A percentile compares a stretch with the other conserved stretches of the same genome.
Conservation (phyloP, 768 basidiomycete species). For the Pisolithus microcarpus region DNA sequence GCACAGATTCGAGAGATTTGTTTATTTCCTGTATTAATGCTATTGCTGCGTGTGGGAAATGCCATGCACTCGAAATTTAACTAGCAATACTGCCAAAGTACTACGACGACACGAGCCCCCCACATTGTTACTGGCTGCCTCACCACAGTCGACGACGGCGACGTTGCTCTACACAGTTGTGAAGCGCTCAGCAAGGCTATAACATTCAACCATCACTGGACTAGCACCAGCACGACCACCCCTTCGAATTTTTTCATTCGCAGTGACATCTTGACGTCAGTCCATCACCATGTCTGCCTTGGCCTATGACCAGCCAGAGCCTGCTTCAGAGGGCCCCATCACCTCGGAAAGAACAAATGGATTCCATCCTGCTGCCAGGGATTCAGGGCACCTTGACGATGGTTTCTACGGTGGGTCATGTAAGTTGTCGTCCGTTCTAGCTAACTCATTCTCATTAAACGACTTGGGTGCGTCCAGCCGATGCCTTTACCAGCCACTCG, state of each 20-base stretch:
- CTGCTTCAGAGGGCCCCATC: constrained; percentile 4
- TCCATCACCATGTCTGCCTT: constrained; percentile 21
- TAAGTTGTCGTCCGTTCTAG: constrained; percentile 9
- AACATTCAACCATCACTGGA: no score
- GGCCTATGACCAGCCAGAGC: constrained; percentile 23
- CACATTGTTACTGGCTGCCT: neutral
- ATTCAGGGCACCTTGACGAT: constrained; percentile 2
- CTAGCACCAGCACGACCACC: no score
- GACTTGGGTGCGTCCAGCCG: constrained; percentile 6
- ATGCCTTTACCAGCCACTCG: constrained; percentile 35
- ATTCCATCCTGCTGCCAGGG: constrained; percentile 2
- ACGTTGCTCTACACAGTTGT: neutral
- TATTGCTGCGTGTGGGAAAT: neutral
- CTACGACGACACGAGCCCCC: neutral
- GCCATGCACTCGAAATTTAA: no score
- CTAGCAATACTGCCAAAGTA: no score
- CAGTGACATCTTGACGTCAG: neutral
- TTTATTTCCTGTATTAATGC: constrained; percentile 5
- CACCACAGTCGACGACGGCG: neutral
- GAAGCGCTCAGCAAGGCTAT: no score
- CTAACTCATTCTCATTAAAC: constrained; percentile 6
- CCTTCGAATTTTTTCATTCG: neutral
- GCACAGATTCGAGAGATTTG: constrained; percentile 3
- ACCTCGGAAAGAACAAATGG: neutral
- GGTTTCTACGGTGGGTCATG: constrained; percentile 17